Evolutionary conservation across 1,284 basidiomycete species (phyloP).

Genomic region (Malassezia sympodialis): DNA sequence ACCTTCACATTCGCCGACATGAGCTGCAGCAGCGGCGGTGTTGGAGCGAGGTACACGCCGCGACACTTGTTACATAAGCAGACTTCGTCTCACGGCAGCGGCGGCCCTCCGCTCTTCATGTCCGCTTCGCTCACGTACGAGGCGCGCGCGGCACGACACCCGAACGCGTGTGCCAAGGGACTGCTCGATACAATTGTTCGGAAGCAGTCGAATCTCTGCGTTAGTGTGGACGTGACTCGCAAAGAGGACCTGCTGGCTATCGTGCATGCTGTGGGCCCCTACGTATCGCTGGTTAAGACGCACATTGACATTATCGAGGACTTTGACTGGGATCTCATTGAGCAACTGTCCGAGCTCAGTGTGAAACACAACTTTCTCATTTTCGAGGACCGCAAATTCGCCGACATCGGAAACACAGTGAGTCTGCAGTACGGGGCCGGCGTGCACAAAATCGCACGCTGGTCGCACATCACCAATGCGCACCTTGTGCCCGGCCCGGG

Average conservation of each 20-base stretch:
- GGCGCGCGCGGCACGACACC: slow-evolving; percentile 24
- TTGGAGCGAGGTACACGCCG: not conserved
- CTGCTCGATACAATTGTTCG: slow-evolving; percentile 73
- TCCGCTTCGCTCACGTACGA: slow-evolving; percentile 24
- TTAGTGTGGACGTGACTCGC: slow-evolving; percentile 86
- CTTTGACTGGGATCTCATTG: slow-evolving; percentile 67
- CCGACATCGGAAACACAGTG: slow-evolving; percentile 97
- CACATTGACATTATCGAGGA: slow-evolving; percentile 94
- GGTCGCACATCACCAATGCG: slow-evolving; percentile 96
- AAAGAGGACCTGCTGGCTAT: slow-evolving; percentile 71
- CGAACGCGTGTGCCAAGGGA: slow-evolving; percentile 33
- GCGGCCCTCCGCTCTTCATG: not conserved
- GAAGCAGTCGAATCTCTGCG: slow-evolving; percentile 84
- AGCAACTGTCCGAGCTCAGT: slow-evolving; percentile 63
- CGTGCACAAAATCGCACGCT: slow-evolving; percentile 82
- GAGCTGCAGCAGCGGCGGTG: not conserved
- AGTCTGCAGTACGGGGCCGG: slow-evolving; percentile 87
- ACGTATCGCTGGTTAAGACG: slow-evolving; percentile 93
- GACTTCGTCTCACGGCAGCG: not conserved
- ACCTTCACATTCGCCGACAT: slow-evolving; percentile 18
- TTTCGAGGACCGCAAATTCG: slow-evolving; percentile 98
- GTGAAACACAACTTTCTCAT: slow-evolving; percentile 83
- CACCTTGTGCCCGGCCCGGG: slow-evolving; percentile 86
- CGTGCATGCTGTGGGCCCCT: slow-evolving; percentile 75
- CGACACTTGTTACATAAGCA: slow-evolving; percentile 1